These are phyloP conservation scores for Rhodotorula sp. DNA, from an alignment of 1,284 basidiomycete genomes.

Conservation along the genomic window DNA sequence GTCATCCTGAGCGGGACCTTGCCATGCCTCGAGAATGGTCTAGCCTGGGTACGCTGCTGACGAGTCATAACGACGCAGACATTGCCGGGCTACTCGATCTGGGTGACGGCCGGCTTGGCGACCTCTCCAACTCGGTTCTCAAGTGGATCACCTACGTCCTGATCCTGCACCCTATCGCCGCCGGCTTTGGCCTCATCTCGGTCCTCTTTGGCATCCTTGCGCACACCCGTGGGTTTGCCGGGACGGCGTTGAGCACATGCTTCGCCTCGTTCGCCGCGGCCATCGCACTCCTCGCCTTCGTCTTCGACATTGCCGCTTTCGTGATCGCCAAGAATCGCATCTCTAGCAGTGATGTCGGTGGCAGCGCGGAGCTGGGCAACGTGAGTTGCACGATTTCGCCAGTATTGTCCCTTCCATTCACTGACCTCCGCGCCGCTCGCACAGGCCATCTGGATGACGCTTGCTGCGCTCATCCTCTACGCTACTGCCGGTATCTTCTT, in stretches of 20 bases:
- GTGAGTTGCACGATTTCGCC: not conserved
- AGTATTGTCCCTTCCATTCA: not conserved
- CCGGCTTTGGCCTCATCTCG: constrained; percentile 37
- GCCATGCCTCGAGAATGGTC: no score
- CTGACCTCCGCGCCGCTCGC: not conserved
- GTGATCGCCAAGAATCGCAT: constrained; percentile 44
- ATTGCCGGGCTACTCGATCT: constrained; percentile 20
- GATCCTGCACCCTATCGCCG: constrained; percentile 45
- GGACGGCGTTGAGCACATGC: constrained; percentile 42
- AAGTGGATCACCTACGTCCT: constrained; percentile 45
- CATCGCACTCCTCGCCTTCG: constrained; percentile 43
- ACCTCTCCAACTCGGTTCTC: constrained; percentile 41
- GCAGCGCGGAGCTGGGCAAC: constrained; percentile 37
- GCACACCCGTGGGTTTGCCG: constrained; percentile 36
- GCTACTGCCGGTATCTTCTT: constrained; percentile 44
- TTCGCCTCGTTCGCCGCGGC: constrained; percentile 43
- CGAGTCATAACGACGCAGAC: not conserved
- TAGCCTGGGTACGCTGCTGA: not conserved
- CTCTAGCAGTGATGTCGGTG: constrained; percentile 29
- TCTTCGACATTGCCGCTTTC: constrained; percentile 45
- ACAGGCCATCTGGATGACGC: constrained; percentile 44
- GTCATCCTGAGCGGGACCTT: no score
- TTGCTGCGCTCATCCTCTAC: constrained; percentile 40
- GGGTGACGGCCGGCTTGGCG: constrained; percentile 7
- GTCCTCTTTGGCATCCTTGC: constrained; percentile 40